Conservation (phyloP, 208 protist species). For the Leishmania gerbilli region DNA sequence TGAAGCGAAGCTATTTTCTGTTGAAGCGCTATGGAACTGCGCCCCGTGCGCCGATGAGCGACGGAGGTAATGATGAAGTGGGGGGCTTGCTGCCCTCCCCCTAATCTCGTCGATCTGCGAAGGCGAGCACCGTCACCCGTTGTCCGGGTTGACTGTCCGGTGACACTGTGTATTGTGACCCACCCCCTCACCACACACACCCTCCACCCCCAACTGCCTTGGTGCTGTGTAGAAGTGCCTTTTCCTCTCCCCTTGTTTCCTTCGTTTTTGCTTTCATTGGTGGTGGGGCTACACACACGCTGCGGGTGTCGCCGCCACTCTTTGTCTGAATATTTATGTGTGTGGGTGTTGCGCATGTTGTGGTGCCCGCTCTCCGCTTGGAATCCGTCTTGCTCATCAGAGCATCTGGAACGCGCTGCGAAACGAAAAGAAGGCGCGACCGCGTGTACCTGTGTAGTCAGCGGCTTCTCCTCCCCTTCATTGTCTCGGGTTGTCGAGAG, state of each 20-base stretch:
- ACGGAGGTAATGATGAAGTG: background rate
- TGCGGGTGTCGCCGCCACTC: background rate
- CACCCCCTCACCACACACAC: too few relatives aligned
- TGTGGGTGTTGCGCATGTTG: background rate
- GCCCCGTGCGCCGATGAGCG: background rate
- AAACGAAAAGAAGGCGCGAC: background rate
- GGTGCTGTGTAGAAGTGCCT: background rate
- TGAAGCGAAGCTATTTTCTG: constrained; percentile 47
- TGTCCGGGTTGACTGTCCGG: background rate
- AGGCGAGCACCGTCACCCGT: background rate
- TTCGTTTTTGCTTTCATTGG: background rate
- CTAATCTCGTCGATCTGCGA: background rate
- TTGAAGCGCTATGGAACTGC: background rate
- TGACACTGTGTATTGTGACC: background rate
- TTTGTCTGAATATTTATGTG: background rate
- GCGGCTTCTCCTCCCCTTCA: background rate
- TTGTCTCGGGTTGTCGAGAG: background rate
- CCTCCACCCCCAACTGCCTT: background rate
- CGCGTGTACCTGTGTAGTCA: background rate
- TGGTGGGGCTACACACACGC: background rate
- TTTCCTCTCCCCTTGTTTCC: background rate
- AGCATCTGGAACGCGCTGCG: background rate
- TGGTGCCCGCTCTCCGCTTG: background rate
- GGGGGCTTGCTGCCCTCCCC: too few relatives aligned
- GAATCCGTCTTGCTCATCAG: background rate